These are phyloP conservation scores for Begonia fuchsioides DNA, from an alignment of 306 rosid genomes.

Conservation along the genomic window DNA sequence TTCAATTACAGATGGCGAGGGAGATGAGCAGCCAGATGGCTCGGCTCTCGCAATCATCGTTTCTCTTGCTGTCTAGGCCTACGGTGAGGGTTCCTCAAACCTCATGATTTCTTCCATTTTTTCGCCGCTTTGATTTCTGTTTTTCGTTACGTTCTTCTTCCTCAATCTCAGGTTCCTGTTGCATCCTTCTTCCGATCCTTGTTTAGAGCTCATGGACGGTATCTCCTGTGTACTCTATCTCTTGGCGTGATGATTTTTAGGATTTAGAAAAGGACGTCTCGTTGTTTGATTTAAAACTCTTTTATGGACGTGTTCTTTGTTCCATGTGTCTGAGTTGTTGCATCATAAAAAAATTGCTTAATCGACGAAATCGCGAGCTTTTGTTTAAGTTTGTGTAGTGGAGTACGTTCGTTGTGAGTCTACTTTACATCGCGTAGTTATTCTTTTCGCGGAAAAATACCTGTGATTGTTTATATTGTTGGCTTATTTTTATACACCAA, in stretches of 20 bases:
- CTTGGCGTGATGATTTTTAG: too few relatives aligned
- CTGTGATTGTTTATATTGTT: too few relatives aligned
- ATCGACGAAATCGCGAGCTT: background rate
- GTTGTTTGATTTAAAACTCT: too few relatives aligned
- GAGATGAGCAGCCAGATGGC: background rate
- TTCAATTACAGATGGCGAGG: too few relatives aligned
- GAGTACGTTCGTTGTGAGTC: too few relatives aligned
- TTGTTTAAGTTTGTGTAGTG: too few relatives aligned
- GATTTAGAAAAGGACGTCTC: too few relatives aligned
- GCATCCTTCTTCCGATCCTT: conserved; percentile 14
- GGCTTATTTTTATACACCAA: too few relatives aligned
- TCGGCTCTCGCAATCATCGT: background rate
- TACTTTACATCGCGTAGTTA: too few relatives aligned
- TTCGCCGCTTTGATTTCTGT: background rate
- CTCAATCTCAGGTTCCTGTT: conserved; percentile 14
- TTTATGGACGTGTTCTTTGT: background rate
- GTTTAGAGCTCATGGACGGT: conserved; percentile 35
- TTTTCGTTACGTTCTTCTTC: background rate
- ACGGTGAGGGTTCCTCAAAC: background rate
- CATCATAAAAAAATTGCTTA: background rate
- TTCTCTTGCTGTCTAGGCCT: background rate
- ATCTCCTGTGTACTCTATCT: background rate
- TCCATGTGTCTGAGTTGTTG: background rate
- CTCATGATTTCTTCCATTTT: background rate
- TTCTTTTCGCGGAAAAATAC: too few relatives aligned